Conservation (phyloP, 106 monocot species). For the Triglochin maritima region DNA sequence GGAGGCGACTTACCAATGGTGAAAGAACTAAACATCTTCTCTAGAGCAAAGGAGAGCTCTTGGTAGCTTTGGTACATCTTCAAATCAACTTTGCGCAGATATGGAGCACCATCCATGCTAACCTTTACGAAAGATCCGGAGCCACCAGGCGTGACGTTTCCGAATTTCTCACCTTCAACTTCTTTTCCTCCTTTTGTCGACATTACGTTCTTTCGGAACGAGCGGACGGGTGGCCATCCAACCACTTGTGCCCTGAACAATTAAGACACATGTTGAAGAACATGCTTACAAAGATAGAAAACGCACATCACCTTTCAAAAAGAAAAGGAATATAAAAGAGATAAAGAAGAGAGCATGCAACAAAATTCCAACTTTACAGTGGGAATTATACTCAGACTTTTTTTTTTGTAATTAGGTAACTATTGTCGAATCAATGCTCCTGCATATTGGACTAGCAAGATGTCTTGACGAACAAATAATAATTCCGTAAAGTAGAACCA, state of each 20-base stretch:
- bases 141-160: background rate
- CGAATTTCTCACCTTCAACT: slow-evolving; percentile 14
- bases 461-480: too few relatives aligned
- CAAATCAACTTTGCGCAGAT: slow-evolving; percentile 71
- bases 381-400: too few relatives aligned
- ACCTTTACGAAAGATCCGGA: slow-evolving; percentile 48
- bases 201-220: slow-evolving; percentile 60
- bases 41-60: slow-evolving; percentile 50
- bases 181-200: slow-evolving; percentile 26
- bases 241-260: slow-evolving; percentile 58
- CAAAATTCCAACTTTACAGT: too few relatives aligned
- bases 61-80: slow-evolving; percentile 58
- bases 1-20: slow-evolving; percentile 4
- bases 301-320: too few relatives aligned
- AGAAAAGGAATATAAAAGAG: too few relatives aligned
- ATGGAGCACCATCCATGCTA: slow-evolving; percentile 86
- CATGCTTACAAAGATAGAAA: background rate
- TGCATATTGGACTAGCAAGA: too few relatives aligned
- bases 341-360: too few relatives aligned
- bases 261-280: background rate
- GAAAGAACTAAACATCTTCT: slow-evolving; percentile 71
- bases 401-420: too few relatives aligned
- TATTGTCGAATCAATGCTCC: too few relatives aligned
- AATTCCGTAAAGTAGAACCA: too few relatives aligned
- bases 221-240: slow-evolving; percentile 74